phyloP scores from a whole-genome alignment of 2,329 filamentous ascomycete species.

The Nothomitra cinnamomea region DNA sequence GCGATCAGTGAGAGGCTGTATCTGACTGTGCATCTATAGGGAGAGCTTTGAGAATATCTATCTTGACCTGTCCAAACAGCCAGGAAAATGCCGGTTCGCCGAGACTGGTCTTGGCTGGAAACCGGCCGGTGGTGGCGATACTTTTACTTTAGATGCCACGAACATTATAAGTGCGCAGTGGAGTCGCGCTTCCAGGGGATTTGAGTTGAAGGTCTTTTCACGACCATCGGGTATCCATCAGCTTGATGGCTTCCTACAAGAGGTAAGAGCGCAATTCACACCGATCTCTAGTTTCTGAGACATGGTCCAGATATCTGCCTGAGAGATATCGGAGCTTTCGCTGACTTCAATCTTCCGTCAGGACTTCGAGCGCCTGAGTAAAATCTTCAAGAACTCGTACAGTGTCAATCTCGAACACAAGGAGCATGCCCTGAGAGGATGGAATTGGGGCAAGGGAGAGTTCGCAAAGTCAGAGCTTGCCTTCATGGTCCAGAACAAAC shows the following conservation, averaged over 20 bases:
- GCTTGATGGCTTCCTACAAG: conserved; percentile 85
- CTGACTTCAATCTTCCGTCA: conserved; percentile 26
- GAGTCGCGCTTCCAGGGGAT: conserved; percentile 84
- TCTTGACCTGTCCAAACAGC: conserved; percentile 83
- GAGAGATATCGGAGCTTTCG: neutral
- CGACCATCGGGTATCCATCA: conserved; percentile 76
- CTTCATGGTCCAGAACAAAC: conserved; percentile 94
- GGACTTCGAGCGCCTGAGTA: conserved; percentile 79
- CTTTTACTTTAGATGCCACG: conserved; percentile 78
- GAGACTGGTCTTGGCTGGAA: conserved; percentile 95
- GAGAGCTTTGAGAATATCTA: conserved; percentile 98
- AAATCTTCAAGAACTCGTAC: conserved; percentile 97
- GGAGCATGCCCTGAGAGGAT: conserved; percentile 87
- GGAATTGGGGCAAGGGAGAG: conserved; percentile 99
- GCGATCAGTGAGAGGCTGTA: neutral
- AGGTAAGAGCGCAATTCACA: conserved; percentile 30
- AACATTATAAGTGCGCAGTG: conserved; percentile 82
- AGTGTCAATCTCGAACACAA: conserved; percentile 80
- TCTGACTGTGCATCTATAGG: conserved; percentile 23
- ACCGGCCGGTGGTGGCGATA: conserved; percentile 68
- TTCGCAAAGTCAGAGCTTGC: conserved; percentile 88
- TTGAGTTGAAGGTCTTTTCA: conserved; percentile 81
- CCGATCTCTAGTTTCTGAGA: too few species aligned
- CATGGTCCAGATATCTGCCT: neutral
- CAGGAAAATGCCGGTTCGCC: conserved; percentile 85